Evolutionary conservation across 2,329 filamentous ascomycete genomes (phyloP).

Genomic region (Fusarium mangiferae): DNA sequence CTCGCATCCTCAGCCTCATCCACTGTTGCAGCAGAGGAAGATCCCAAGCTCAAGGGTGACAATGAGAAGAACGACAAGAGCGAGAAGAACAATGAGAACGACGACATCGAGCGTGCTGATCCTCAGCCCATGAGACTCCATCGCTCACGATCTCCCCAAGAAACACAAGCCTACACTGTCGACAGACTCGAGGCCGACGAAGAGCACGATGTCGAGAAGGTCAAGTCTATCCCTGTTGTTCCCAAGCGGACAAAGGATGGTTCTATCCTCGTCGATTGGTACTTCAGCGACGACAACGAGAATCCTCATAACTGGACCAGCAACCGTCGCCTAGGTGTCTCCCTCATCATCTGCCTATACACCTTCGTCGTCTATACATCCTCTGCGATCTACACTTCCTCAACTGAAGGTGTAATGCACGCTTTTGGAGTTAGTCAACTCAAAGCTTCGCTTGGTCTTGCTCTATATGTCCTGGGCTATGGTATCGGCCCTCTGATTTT

Average conservation of each 20-base stretch:
- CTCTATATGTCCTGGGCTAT: slow-evolving; percentile 72
- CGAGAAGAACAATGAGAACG: slow-evolving; percentile 14
- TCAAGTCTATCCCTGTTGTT: slow-evolving; percentile 60
- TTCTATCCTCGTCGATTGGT: slow-evolving; percentile 64
- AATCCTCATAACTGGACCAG: slow-evolving; percentile 67
- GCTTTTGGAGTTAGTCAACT: slow-evolving; percentile 63
- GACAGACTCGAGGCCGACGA: slow-evolving; percentile 47
- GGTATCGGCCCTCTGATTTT: slow-evolving; percentile 73
- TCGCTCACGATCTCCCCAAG: slow-evolving; percentile 39
- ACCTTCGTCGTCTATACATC: slow-evolving; percentile 69
- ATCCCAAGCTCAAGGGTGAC: slow-evolving; percentile 22
- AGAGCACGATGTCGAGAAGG: slow-evolving; percentile 52
- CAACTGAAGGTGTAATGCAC: slow-evolving; percentile 58
- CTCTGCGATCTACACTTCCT: slow-evolving; percentile 60
- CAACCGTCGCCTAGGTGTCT: slow-evolving; percentile 54
- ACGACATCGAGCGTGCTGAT: slow-evolving; percentile 23
- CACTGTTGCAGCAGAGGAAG: slow-evolving; percentile 30
- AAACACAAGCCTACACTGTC: slow-evolving; percentile 34
- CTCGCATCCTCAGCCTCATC: slow-evolving; percentile 41
- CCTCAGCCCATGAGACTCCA: slow-evolving; percentile 25
- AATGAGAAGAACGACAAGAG: slow-evolving; percentile 16
- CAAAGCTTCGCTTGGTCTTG: slow-evolving; percentile 66
- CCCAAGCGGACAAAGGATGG: slow-evolving; percentile 61
- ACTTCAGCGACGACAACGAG: slow-evolving; percentile 63
- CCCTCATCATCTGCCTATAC: slow-evolving; percentile 62